Evolutionary conservation across 805 yeast species (phyloP).

Genomic region (Kuraishia borneana): DNA sequence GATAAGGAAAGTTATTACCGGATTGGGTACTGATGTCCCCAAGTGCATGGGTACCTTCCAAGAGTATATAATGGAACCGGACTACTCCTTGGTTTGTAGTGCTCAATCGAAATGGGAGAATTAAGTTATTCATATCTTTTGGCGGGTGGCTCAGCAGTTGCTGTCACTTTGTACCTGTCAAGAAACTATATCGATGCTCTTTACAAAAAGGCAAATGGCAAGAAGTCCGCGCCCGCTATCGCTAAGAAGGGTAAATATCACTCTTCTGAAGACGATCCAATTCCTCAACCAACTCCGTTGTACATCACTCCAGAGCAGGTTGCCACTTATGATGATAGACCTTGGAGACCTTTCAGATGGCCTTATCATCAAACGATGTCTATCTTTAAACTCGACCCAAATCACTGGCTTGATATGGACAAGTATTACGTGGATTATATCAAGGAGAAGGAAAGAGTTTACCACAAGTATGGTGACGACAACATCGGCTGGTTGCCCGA

Average conservation of each 20-base stretch:
- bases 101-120: no score
- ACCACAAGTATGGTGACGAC: slow-evolving; percentile 45
- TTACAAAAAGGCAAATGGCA: background rate
- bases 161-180: slow-evolving; percentile 8
- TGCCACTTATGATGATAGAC: slow-evolving; percentile 55
- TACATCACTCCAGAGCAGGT: slow-evolving; percentile 60
- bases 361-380: slow-evolving; percentile 78
- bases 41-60: no score
- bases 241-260: slow-evolving; percentile 10
- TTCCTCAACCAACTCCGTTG: slow-evolving; percentile 44
- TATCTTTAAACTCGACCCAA: slow-evolving; percentile 56
- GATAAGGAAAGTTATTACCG: no score
- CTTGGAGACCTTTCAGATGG: slow-evolving; percentile 76
- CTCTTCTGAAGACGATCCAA: slow-evolving; percentile 15
- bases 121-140: slow-evolving; percentile 8
- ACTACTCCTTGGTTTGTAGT: no score
- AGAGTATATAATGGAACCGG: no score
- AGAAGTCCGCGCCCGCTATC: slow-evolving; percentile 1
- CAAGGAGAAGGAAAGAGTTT: slow-evolving; percentile 48
- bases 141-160: slow-evolving; percentile 15
- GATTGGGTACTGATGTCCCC: no score
- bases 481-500: slow-evolving; percentile 61
- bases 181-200: slow-evolving; percentile 7
- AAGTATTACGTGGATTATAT: slow-evolving; percentile 60
- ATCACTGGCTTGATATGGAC: slow-evolving; percentile 76